phyloP scores from a whole-genome alignment of 1,139 yeast species.

The Blastobotrys illinoisensis region DNA sequence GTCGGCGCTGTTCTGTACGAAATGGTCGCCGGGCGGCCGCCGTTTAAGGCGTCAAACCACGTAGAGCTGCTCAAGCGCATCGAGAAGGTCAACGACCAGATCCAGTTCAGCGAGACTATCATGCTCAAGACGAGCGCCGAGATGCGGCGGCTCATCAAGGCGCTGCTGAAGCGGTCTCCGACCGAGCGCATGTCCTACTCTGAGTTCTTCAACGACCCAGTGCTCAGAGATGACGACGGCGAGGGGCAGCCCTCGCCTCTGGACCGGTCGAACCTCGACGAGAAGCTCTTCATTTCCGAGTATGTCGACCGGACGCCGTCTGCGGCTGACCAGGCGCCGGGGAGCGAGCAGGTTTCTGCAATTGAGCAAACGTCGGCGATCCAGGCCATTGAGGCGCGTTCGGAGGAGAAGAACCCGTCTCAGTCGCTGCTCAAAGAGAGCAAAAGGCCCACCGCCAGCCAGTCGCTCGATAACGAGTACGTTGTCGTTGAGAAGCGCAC shows the following conservation, averaged over 20 bases:
- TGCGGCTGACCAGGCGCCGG: no score
- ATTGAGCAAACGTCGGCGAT: no score
- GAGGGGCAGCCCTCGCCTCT: slow-evolving; percentile 45
- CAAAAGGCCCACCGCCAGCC: slow-evolving; percentile 8
- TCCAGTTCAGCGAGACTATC: slow-evolving; percentile 55
- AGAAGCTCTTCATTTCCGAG: slow-evolving; percentile 77
- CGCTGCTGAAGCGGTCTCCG: slow-evolving; percentile 76
- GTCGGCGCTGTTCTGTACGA: slow-evolving; percentile 95
- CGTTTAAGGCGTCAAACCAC: slow-evolving; percentile 89
- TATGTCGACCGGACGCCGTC: slow-evolving; percentile 34
- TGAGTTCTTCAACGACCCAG: slow-evolving; percentile 66
- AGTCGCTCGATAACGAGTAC: slow-evolving; percentile 46
- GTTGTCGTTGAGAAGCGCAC: slow-evolving; percentile 93
- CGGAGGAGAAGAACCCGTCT: background rate
- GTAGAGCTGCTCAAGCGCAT: slow-evolving; percentile 81
- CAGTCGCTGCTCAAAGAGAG: background rate
- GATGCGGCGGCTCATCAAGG: slow-evolving; percentile 62
- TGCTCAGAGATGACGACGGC: slow-evolving; percentile 45
- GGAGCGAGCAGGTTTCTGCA: no score
- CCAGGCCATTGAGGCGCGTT: no score
- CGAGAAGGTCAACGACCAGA: slow-evolving; percentile 71
- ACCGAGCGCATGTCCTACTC: slow-evolving; percentile 80
- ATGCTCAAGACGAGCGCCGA: slow-evolving; percentile 42
- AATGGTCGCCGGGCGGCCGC: slow-evolving; percentile 93
- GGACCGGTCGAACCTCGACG: slow-evolving; percentile 67